Conservation (phyloP, 1,284 basidiomycete genomes). For the Tylopilus sp. region DNA sequence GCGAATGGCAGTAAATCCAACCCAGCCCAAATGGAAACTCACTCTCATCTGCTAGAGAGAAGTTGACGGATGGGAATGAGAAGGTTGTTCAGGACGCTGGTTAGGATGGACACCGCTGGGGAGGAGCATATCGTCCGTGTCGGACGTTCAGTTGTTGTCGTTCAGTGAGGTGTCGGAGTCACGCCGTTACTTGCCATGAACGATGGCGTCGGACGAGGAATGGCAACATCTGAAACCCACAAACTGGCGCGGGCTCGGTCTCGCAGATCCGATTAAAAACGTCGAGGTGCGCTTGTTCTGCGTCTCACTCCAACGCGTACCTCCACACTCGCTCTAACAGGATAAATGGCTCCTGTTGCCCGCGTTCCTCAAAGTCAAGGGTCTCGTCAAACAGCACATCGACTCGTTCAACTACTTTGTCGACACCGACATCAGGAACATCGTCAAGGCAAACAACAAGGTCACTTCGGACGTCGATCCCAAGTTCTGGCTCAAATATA, state of each 20-base stretch:
- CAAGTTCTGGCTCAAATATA: constrained; percentile 96
- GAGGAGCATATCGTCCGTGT: too few relatives aligned
- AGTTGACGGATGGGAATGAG: too few relatives aligned
- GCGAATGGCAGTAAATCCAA: too few relatives aligned
- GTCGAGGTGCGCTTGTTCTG: constrained; percentile 53
- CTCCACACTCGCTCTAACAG: constrained; percentile 40
- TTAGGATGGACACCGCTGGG: too few relatives aligned
- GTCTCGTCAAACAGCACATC: constrained; percentile 99
- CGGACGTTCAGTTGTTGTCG: too few relatives aligned
- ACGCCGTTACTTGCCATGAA: neutral
- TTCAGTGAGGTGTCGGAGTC: constrained; percentile 7
- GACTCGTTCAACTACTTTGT: constrained; percentile 99
- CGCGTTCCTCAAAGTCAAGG: constrained; percentile 94
- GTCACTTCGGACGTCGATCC: constrained; percentile 97
- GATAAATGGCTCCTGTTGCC: constrained; percentile 97
- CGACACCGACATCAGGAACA: constrained; percentile 95
- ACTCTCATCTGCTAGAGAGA: too few relatives aligned
- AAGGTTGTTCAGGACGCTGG: too few relatives aligned
- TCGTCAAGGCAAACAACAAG: constrained; percentile 90
- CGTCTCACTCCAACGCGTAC: too few relatives aligned
- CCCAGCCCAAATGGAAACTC: too few relatives aligned
- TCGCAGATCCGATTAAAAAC: constrained; percentile 75
- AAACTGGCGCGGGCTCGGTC: constrained; percentile 67
- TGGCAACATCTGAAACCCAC: constrained; percentile 59
- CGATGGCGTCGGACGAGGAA: constrained; percentile 40